Conservation (phyloP, 2,329 filamentous ascomycete genomes). For the Aspergillus caelatus region DNA sequence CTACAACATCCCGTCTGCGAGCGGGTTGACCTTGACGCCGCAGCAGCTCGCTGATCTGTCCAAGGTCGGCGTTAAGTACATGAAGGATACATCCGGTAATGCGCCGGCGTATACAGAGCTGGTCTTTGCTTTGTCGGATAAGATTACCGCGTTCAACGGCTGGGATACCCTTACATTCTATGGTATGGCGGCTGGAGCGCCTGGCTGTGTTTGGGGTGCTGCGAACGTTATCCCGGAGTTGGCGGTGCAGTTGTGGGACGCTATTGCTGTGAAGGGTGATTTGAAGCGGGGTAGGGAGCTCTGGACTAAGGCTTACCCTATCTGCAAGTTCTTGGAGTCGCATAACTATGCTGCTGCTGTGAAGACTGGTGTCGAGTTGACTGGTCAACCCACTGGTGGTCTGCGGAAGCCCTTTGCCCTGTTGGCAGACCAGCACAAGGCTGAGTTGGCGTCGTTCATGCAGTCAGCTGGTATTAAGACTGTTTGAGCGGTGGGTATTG, state of each 20-base stretch:
- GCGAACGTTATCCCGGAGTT: constrained; percentile 56
- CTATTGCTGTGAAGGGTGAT: constrained; percentile 48
- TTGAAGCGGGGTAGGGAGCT: constrained; percentile 48
- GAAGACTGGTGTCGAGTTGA: constrained; percentile 55
- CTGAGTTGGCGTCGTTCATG: constrained; percentile 42
- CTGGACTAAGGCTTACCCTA: constrained; percentile 54
- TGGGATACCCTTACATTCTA: constrained; percentile 60
- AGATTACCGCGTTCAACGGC: constrained; percentile 55
- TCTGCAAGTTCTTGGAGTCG: constrained; percentile 55
- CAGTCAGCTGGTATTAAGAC: constrained; percentile 44
- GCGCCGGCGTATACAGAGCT: constrained; percentile 54
- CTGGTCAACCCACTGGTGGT: constrained; percentile 51
- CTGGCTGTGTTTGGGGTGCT: constrained; percentile 55
- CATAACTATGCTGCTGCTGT: constrained; percentile 52
- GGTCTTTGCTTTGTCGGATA: constrained; percentile 46
- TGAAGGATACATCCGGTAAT: constrained; percentile 58
- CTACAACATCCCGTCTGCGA: constrained; percentile 56
- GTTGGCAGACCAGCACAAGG: constrained; percentile 33
- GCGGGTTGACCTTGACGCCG: constrained; percentile 47
- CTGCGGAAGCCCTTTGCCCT: constrained; percentile 54
- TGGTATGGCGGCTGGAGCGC: constrained; percentile 53
- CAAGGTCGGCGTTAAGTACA: constrained; percentile 52
- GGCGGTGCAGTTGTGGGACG: constrained; percentile 52
- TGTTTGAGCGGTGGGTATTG: constrained; percentile 16
- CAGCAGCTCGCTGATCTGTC: constrained; percentile 48